Evolutionary conservation across 2,329 filamentous ascomycete species (phyloP).

Genomic region (Whalleya microplaca): DNA sequence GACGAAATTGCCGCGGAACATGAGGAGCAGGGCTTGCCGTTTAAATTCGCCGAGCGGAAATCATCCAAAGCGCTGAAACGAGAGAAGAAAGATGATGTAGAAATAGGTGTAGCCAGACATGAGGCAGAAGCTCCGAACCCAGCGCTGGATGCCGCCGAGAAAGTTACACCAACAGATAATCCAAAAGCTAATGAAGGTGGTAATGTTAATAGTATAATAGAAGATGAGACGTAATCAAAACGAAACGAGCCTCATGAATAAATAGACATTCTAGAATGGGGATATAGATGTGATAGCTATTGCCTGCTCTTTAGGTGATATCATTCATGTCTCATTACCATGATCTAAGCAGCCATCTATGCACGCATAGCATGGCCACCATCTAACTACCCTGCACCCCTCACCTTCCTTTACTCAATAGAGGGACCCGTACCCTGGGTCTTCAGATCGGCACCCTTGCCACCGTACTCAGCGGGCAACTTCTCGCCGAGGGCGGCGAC

Average conservation of each 20-base stretch:
- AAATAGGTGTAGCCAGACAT: constrained; percentile 5
- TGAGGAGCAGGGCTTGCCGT: constrained; percentile 36
- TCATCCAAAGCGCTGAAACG: constrained; percentile 9
- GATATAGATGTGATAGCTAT: constrained; percentile 14
- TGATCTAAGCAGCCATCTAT: neutral
- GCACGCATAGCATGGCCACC: neutral
- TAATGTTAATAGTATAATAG: neutral
- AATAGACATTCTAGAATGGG: constrained; percentile 3
- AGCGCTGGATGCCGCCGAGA: neutral
- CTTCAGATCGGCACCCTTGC: constrained; percentile 58
- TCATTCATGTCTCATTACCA: constrained; percentile 22
- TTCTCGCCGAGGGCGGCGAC: constrained; percentile 61
- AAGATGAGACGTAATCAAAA: constrained; percentile 8
- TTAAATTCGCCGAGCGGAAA: constrained; percentile 42
- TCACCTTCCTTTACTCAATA: constrained; percentile 22
- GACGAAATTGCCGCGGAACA: constrained; percentile 53
- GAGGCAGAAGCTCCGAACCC: neutral
- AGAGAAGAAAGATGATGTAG: constrained; percentile 13
- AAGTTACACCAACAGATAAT: neutral
- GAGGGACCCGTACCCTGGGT: constrained; percentile 32
- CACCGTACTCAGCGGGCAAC: constrained; percentile 79
- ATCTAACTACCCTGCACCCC: neutral
- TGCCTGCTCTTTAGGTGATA: neutral
- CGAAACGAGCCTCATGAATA: neutral
- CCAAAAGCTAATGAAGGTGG: neutral